Evolutionary conservation across 345 rosid genomes (phyloP), one percentile per base, ranked within the genome.

Genomic region (Arabidopsis arenosa): DNA sequence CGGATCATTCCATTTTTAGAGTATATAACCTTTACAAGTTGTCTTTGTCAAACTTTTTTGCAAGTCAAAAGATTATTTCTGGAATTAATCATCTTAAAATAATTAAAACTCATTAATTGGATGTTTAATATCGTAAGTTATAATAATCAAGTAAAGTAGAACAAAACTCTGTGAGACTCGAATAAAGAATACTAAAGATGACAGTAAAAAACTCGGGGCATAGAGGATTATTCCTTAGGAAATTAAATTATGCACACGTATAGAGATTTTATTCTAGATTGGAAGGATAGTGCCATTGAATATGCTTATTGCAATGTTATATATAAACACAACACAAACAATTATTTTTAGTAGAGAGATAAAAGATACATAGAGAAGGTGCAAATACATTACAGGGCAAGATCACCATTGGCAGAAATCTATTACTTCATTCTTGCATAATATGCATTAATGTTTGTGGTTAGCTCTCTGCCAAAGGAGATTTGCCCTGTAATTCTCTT

Each of bases 271-370:
- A 73, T 73, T 63, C 70, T 63, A 30, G 37, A 15, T 39, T 44
- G 33, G 11, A 73, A 73, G 70, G 70, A 73, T 73, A 52, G 62
- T 73, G 35, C 76, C 70, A 73, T 4, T 73, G 76, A 73, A 73
- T 73, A 73, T 63, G 63, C 69, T 41, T 73, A 56, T 40, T 53
- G 63, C 44, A 63, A 33, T 40, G 76, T 32, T 40, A 54, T 73
- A 73, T 53, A 73, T 63, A 52, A 63, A 73, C 53, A 72, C 44
- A 73, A 40, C 18, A 30, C 63, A 41, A 17, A 73, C 23, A 40
- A 39, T 30, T 17, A 13, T 35, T 53, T 17, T 5, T 32, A 41
- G 37, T 7, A 39, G 52, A n/a, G 23, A 72, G 37, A 59, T 49
- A 18, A 72, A 37, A 49, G 21, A 72, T 40, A 62, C 14, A 72